Evolutionary conservation across 106 monocot species (phyloP).

Genomic region (Triglochin maritima): DNA sequence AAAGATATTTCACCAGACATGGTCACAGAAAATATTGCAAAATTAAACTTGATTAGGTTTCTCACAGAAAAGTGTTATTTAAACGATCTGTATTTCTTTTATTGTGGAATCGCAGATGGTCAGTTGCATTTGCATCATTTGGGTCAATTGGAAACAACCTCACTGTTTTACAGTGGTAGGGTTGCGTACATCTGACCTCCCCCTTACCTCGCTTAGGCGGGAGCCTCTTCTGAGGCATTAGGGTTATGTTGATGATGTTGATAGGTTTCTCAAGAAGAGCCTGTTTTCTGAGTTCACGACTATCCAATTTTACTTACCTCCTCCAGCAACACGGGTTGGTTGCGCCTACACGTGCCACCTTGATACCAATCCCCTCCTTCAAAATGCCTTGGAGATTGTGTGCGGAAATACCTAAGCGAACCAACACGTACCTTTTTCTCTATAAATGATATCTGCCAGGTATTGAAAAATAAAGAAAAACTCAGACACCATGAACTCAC

Average conservation of each 20-base stretch:
- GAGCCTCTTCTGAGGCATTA: no score
- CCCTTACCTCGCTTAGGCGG: no score
- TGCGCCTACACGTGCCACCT: conserved; percentile 65
- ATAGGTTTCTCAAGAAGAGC: not conserved
- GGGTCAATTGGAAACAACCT: no score
- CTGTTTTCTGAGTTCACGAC: not conserved
- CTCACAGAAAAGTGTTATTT: no score
- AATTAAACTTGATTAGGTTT: not conserved
- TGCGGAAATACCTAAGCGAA: conserved; percentile 49
- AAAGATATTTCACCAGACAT: no score
- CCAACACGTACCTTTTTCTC: conserved; percentile 27
- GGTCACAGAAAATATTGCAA: no score
- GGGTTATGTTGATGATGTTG: no score
- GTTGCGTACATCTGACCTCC: no score
- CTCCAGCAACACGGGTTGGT: conserved; percentile 32
- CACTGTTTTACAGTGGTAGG: no score
- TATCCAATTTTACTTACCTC: conserved; percentile 26
- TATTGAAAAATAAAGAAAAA: not conserved
- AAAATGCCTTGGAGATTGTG: conserved; percentile 97
- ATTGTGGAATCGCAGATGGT: no score
- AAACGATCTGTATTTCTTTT: no score
- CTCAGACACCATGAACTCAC: not conserved
- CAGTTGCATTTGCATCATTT: no score
- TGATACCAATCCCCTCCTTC: conserved; percentile 94
- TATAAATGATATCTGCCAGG: conserved; percentile 42